phyloP scores from a whole-genome alignment of 2,329 filamentous ascomycete genomes.

The Colletotrichum endophyticum region DNA sequence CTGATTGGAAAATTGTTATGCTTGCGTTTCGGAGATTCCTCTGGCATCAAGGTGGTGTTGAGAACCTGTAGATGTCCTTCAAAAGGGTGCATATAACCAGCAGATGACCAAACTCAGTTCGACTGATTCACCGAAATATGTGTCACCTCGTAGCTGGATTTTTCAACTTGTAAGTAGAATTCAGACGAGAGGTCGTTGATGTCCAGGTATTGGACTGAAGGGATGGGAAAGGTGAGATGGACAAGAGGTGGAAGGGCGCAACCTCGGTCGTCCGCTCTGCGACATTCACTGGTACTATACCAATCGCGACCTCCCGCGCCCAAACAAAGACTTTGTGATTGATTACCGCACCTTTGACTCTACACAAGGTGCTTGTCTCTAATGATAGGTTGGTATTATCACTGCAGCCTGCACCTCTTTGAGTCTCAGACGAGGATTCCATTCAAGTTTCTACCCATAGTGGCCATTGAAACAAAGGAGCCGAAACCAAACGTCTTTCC shows the following conservation, averaged over 20 bases:
- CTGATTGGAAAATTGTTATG: background rate
- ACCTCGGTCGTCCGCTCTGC: background rate
- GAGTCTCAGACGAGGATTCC: background rate
- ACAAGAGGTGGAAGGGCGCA: background rate
- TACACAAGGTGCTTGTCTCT: background rate
- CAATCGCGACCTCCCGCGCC: background rate
- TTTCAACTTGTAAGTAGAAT: background rate
- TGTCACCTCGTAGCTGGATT: background rate
- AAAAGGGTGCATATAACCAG: background rate
- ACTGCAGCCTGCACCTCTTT: background rate
- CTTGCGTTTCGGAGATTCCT: background rate
- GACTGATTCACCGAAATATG: background rate
- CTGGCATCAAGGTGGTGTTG: background rate
- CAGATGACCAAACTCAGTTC: background rate
- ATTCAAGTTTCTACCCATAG: background rate
- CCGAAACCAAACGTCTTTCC: background rate
- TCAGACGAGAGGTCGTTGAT: background rate
- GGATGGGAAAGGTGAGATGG: background rate
- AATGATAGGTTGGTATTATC: background rate
- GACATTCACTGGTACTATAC: background rate
- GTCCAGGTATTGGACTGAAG: background rate
- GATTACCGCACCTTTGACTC: background rate
- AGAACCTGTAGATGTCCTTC: background rate
- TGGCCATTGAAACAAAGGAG: background rate
- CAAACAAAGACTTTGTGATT: background rate